Base-by-base conservation (phyloP, 768 basidiomycete species). In the Tricholoma saponaceum region DNA sequence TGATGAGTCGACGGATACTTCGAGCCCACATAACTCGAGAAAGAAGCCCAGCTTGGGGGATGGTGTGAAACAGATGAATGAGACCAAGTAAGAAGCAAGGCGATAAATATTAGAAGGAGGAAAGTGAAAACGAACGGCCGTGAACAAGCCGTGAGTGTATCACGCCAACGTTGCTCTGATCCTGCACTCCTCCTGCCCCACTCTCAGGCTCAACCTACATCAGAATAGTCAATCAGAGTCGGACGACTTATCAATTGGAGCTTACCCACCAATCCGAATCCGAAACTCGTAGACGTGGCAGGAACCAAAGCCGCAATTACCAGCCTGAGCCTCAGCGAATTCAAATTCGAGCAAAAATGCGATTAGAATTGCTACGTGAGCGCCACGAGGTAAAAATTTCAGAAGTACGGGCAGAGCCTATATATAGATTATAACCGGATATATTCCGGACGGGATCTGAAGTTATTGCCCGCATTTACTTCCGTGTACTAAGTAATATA, bases 21-120 rank as follows among this genome's bases (percentile, higher is more conserved):
- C 6, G 26, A 30, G n/a, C 0, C 47, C 16, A 18, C 47, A 50
- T 50, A 59, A 62, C 25, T 62, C 54, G 39, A 57, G 61, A 44
- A 52, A 61, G 37, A 57, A 62, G 64, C 57, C 59, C n/a, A n/a
- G n/a, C n/a, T n/a, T n/a, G 60, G 49, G 55, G 65, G 43, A 57
- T 16, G 44, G 32, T n/a, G 43, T 43, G 55, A 56, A 18, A 30
- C 59, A 58, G 58, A 62, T 64, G 55, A 50, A 47, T 32, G 49
- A 43, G 23, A 13, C 13, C 14, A 49, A n/a, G 32, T 16, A 23
- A 52, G 32, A 41, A 20, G 6, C 30, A 32, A 41, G 14, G 16
- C n/a, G n/a, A n/a, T n/a, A n/a, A n/a, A n/a, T n/a, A n/a, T n/a
- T n/a, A n/a, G n/a, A n/a, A n/a, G n/a, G n/a, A n/a, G n/a, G n/a